Base-by-base conservation (phyloP, 2,329 filamentous ascomycete species). In the Ophiobolus disseminans region DNA sequence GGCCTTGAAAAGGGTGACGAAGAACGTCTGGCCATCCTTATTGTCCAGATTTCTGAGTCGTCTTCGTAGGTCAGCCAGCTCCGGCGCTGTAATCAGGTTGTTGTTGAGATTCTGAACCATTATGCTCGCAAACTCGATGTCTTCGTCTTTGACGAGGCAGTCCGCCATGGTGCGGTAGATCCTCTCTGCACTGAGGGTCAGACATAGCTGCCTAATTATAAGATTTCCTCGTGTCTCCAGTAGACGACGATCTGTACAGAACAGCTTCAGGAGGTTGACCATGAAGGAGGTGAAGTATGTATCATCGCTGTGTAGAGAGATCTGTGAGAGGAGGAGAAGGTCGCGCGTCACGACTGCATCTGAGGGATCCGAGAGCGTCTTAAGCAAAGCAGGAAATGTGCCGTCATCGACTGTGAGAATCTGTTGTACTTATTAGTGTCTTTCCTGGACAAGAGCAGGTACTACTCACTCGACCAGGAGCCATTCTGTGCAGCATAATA, bases 101-200 rank as follows among this genome's bases (percentile, higher is more conserved):
- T 99, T 99, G 77, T 99, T 99, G 42, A 99, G 81, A 65, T 97
- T 97, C 72, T 99, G 94, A 22, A 99, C 91, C 94, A 99, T 99
- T 63, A 99, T 97, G 69, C 93, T 97, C 13, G 94, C 93, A 74
- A 99, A 99, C 71, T 99, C 95, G 32, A 99, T 86, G 69, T 99
- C 94, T 75, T 97, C 94, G 72, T 99, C 94, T 68, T 92, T 96
- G 73, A 97, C 94, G 8, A 99, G 89, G 61, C 94, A 97, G 63
- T 99, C 94, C 20, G 94, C 95, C 56, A 99, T 80, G 2, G 91
- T 97, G 23, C 94, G 86, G 68, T 97, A 99, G 49, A 99, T 99
- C 36, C 92, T 85, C 72, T 99, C 94, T 0, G 94, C 89, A 58
- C 92, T 97, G 21, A 99, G 80, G 50, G 90, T 96, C 51, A 96